Conservation (phyloP, 768 basidiomycete species). For the Tephrocybe sp. region DNA sequence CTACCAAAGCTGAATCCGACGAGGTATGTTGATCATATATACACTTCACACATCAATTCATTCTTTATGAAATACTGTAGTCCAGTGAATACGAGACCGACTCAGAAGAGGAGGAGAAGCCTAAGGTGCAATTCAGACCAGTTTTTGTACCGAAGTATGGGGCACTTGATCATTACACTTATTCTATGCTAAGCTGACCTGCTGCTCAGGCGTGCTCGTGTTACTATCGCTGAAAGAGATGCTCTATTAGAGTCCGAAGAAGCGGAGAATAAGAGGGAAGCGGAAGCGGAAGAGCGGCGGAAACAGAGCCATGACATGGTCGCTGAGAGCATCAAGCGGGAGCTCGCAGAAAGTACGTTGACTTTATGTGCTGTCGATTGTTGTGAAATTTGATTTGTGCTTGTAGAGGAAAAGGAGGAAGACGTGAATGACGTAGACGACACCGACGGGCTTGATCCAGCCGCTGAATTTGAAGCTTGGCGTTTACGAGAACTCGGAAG, state of each 20-base stretch:
- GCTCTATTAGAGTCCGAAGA: slow-evolving; percentile 77
- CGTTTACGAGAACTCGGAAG: slow-evolving; percentile 89
- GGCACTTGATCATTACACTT: background rate
- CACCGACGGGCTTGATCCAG: slow-evolving; percentile 89
- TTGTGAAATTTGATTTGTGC: slow-evolving; percentile 4
- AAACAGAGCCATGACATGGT: slow-evolving; percentile 91
- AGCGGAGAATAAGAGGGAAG: slow-evolving; percentile 62
- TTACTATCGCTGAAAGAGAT: slow-evolving; percentile 70
- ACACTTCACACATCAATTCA: slow-evolving; percentile 1
- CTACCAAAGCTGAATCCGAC: slow-evolving; percentile 31
- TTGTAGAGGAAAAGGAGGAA: slow-evolving; percentile 86
- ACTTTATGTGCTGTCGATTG: background rate
- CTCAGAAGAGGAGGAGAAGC: slow-evolving; percentile 74
- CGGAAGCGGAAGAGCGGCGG: slow-evolving; percentile 78
- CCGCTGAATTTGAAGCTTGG: slow-evolving; percentile 94
- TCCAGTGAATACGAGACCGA: slow-evolving; percentile 87
- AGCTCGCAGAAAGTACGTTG: slow-evolving; percentile 84
- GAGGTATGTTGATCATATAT: slow-evolving; percentile 39
- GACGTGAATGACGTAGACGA: slow-evolving; percentile 89
- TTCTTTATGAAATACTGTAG: slow-evolving; percentile 35
- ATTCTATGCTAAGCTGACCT: slow-evolving; percentile 6
- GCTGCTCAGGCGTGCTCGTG: slow-evolving; percentile 64
- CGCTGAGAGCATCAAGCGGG: slow-evolving; percentile 89
- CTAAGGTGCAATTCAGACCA: slow-evolving; percentile 81
- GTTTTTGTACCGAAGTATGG: slow-evolving; percentile 94